These are phyloP conservation scores for Vigna nakashimae DNA, from an alignment of 306 rosid genomes.

Conservation along the genomic window DNA sequence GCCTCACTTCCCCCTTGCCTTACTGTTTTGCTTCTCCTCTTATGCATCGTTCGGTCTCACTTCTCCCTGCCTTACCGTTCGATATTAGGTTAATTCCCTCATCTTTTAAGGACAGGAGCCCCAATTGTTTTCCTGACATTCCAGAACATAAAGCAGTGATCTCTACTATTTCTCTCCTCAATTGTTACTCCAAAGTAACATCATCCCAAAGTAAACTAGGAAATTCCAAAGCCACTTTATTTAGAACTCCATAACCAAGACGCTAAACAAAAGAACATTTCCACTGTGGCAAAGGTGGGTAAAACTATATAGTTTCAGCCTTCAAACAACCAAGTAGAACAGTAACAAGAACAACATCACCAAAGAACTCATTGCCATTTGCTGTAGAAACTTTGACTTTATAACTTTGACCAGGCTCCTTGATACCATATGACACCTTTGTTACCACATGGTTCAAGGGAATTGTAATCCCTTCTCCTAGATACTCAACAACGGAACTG, in stretches of 20 bases:
- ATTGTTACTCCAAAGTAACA: slow-evolving; percentile 97
- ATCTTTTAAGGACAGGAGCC: slow-evolving; percentile 81
- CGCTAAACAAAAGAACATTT: slow-evolving; percentile 82
- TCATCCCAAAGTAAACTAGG: slow-evolving; percentile 97
- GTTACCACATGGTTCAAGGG: slow-evolving; percentile 81
- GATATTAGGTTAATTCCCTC: no score
- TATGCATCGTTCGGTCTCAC: no score
- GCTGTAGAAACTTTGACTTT: slow-evolving; percentile 80
- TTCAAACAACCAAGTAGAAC: slow-evolving; percentile 98
- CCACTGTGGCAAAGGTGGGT: slow-evolving; percentile 94
- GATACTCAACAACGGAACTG: slow-evolving; percentile 87
- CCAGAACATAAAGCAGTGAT: slow-evolving; percentile 99
- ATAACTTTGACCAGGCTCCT: slow-evolving; percentile 53
- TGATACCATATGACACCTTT: slow-evolving; percentile 71
- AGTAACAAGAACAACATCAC: slow-evolving; percentile 90
- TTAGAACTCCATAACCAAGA: slow-evolving; percentile 98
- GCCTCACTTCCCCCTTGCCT: no score
- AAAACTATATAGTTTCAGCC: slow-evolving; percentile 85
- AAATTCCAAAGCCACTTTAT: slow-evolving; percentile 93
- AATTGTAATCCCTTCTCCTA: slow-evolving; percentile 79
- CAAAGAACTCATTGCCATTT: slow-evolving; percentile 75
- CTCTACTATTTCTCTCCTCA: slow-evolving; percentile 83
- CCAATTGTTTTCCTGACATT: slow-evolving; percentile 92
- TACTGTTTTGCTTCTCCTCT: no score
- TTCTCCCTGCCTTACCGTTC: no score